These are phyloP conservation scores for Trypanosoma mega DNA, from an alignment of 208 protist genomes.

Conservation along the genomic window DNA sequence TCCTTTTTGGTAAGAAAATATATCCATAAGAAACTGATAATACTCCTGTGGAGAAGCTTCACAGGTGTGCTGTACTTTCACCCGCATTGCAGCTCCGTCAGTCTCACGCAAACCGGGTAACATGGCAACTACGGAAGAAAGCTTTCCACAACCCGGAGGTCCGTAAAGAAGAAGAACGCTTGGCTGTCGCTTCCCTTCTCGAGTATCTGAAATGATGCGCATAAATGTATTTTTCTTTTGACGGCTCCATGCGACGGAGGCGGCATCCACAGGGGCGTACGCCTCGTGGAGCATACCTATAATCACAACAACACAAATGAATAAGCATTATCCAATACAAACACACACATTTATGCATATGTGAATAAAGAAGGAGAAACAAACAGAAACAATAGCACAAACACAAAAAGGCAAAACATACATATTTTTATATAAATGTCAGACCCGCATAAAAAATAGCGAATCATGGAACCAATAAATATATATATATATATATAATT, in stretches of 20 bases:
- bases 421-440: no score
- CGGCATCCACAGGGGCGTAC: constrained; percentile 50
- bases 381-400: constrained; percentile 5
- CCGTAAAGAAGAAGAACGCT: constrained; percentile 70
- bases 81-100: neutral
- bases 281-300: constrained; percentile 64
- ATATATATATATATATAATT: constrained; percentile 13
- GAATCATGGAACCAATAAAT: neutral
- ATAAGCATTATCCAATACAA: neutral
- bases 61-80: constrained; percentile 23
- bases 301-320: constrained; percentile 6
- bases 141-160: constrained; percentile 75
- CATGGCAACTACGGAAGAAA: constrained; percentile 51
- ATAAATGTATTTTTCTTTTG: constrained; percentile 62
- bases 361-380: constrained; percentile 4
- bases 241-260: constrained; percentile 66
- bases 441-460: neutral
- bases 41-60: constrained; percentile 26
- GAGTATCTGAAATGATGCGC: constrained; percentile 29
- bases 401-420: neutral
- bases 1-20: constrained; percentile 13
- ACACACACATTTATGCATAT: constrained; percentile 3
- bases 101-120: constrained; percentile 24
- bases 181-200: constrained; percentile 20
- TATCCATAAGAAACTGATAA: constrained; percentile 33